Evolutionary conservation across 2,329 filamentous ascomycete genomes (phyloP).

Genomic region (Blumeriella jaapii): DNA sequence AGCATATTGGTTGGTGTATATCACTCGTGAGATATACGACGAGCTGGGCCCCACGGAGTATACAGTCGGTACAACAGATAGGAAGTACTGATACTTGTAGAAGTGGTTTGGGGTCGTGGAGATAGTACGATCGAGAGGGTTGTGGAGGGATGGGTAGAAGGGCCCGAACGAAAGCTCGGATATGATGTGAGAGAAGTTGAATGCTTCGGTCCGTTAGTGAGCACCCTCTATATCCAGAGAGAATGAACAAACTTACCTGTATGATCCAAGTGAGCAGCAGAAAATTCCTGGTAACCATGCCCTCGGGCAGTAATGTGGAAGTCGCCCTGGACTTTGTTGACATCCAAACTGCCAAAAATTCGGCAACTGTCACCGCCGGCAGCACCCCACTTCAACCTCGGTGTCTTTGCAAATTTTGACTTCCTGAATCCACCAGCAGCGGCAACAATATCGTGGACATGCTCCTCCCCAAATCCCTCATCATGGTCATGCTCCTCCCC

Average conservation of each 20-base stretch:
- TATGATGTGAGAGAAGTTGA: conserved; percentile 97
- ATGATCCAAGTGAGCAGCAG: conserved; percentile 67
- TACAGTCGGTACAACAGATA: conserved; percentile 87
- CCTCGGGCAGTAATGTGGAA: conserved; percentile 95
- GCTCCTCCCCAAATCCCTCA: conserved; percentile 64
- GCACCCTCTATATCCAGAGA: background rate
- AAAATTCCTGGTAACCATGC: conserved; percentile 82
- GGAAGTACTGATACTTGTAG: conserved; percentile 96
- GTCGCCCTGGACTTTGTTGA: conserved; percentile 96
- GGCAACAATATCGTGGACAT: conserved; percentile 83
- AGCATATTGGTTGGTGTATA: conserved; percentile 95
- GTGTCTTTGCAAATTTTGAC: conserved; percentile 65
- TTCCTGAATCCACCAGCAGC: conserved; percentile 49
- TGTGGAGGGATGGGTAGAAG: conserved; percentile 88
- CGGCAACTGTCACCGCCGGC: conserved; percentile 61
- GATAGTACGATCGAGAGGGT: conserved; percentile 87
- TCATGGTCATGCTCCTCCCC: conserved; percentile 49
- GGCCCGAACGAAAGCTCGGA: conserved; percentile 92
- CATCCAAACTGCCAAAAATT: conserved; percentile 77
- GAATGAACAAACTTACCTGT: conserved; percentile 41
- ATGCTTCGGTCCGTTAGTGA: conserved; percentile 42
- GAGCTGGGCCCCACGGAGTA: conserved; percentile 54
- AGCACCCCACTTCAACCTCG: conserved; percentile 36
- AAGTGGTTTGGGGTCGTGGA: conserved; percentile 67
- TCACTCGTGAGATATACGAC: conserved; percentile 37